Conservation (phyloP, 2,329 filamentous ascomycete genomes). For the Pyrenophora teres region DNA sequence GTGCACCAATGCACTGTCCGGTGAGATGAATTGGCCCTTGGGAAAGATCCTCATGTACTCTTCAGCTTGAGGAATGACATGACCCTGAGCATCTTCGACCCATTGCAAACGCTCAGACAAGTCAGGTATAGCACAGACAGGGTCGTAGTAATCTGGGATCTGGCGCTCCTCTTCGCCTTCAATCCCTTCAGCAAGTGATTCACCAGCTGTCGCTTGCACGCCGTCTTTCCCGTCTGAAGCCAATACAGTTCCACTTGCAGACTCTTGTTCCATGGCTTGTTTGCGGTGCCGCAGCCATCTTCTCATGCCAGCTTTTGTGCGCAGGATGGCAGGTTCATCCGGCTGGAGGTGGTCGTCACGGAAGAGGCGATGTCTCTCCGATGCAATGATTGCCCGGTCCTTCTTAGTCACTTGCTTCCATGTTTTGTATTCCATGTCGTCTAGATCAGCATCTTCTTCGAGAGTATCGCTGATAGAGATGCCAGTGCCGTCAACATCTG, state of each 20-base stretch:
- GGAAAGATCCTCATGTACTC: constrained; percentile 81
- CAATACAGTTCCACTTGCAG: constrained; percentile 55
- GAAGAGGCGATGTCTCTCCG: constrained; percentile 85
- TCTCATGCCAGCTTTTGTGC: constrained; percentile 87
- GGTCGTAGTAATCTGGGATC: constrained; percentile 93
- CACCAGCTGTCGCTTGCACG: constrained; percentile 59
- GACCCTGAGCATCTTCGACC: constrained; percentile 86
- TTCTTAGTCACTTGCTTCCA: constrained; percentile 99
- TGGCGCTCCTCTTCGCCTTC: constrained; percentile 78
- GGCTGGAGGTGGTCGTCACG: constrained; percentile 80
- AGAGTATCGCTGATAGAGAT: constrained; percentile 70
- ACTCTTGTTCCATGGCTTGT: constrained; percentile 56
- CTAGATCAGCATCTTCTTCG: constrained; percentile 79
- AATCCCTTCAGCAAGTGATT: constrained; percentile 93
- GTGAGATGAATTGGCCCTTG: constrained; percentile 73
- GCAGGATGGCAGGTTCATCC: constrained; percentile 84
- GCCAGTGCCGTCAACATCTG: constrained; percentile 79
- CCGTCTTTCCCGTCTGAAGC: constrained; percentile 54
- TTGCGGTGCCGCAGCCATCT: constrained; percentile 81
- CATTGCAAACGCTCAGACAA: constrained; percentile 78
- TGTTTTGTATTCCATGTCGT: constrained; percentile 89
- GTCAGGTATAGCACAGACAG: constrained; percentile 83
- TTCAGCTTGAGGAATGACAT: constrained; percentile 85
- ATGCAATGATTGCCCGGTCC: constrained; percentile 82
- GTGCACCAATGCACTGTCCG: constrained; percentile 72